Conservation (phyloP, 1,284 basidiomycete genomes). For the Malassezia japonica region DNA sequence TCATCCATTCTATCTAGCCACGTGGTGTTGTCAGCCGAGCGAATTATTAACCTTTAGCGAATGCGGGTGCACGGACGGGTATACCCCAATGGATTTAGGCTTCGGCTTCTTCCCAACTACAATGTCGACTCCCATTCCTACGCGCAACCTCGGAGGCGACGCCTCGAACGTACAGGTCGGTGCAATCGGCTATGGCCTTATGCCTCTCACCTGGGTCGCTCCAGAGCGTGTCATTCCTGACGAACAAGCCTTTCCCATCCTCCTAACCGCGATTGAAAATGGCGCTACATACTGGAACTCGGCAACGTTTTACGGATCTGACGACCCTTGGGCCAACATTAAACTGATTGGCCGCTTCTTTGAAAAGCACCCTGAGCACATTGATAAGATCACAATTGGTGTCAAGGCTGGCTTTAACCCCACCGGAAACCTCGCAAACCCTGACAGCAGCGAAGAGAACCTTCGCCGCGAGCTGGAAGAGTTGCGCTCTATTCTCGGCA, state of each 20-base stretch:
- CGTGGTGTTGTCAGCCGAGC: too few relatives aligned
- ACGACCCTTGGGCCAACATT: slow-evolving; percentile 49
- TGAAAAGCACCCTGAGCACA: slow-evolving; percentile 55
- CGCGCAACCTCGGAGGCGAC: slow-evolving; percentile 23
- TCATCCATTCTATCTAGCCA: too few relatives aligned
- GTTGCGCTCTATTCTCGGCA: slow-evolving; percentile 24
- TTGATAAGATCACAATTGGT: slow-evolving; percentile 54
- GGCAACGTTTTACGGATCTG: slow-evolving; percentile 53
- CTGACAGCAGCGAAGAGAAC: slow-evolving; percentile 19
- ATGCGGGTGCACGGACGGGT: too few relatives aligned
- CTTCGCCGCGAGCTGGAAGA: slow-evolving; percentile 24
- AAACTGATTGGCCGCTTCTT: slow-evolving; percentile 53
- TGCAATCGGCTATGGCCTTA: slow-evolving; percentile 30
- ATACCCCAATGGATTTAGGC: too few relatives aligned
- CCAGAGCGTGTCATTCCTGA: slow-evolving; percentile 51
- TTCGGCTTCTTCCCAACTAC: too few relatives aligned
- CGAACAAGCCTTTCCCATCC: slow-evolving; percentile 57
- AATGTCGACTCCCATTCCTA: not conserved
- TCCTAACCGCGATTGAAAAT: slow-evolving; percentile 57
- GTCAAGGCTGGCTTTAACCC: slow-evolving; percentile 52
- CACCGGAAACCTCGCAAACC: slow-evolving; percentile 1
- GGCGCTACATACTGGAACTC: slow-evolving; percentile 52
- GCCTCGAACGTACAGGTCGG: slow-evolving; percentile 24
- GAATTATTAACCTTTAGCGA: too few relatives aligned
- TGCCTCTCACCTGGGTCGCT: slow-evolving; percentile 30